Percentiles rank a stretch among this genome's conserved stretches.
These are phyloP conservation scores for Nothophytophthora sp. DNA, from an alignment of 352 stramenopile genomes.

Conservation along the genomic window DNA sequence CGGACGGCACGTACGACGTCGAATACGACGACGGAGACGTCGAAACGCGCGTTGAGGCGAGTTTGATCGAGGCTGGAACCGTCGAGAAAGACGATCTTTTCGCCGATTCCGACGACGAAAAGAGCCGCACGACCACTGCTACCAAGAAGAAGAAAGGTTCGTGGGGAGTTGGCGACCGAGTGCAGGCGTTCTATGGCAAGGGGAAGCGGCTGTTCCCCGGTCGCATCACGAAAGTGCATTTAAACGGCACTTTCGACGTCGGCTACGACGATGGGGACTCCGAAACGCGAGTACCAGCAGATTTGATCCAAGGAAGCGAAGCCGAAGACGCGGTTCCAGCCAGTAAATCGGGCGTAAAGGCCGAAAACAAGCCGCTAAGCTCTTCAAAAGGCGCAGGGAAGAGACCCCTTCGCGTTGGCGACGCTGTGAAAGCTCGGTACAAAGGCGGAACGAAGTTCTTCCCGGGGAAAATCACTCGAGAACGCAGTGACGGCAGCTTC, in stretches of 20 bases:
- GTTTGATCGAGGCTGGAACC: constrained; percentile 7
- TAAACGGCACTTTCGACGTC: constrained; percentile 70
- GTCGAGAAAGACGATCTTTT: constrained; percentile 60
- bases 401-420: constrained; percentile 14
- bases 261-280: constrained; percentile 65
- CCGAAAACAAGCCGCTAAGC: constrained; percentile 1
- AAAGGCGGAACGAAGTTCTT: constrained; percentile 40
- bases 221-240: constrained; percentile 53
- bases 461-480: constrained; percentile 35
- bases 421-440: constrained; percentile 35
- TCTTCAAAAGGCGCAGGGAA: constrained; percentile 1
- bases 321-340: constrained; percentile 3
- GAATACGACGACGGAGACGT: constrained; percentile 72
- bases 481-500: constrained; percentile 40
- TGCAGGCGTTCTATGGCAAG: constrained; percentile 49
- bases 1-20: constrained; percentile 62
- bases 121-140: neutral
- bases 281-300: constrained; percentile 35
- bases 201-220: constrained; percentile 63
- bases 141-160: constrained; percentile 28
- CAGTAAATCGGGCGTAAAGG: constrained; percentile 12
- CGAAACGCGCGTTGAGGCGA: constrained; percentile 46
- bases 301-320: constrained; percentile 35
- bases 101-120: constrained; percentile 31
- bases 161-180: constrained; percentile 29